A percentile compares a stretch with the other conserved stretches of the same genome.
Evolutionary conservation across 768 basidiomycete genomes (phyloP).

Genomic region (Lentinula sp.): DNA sequence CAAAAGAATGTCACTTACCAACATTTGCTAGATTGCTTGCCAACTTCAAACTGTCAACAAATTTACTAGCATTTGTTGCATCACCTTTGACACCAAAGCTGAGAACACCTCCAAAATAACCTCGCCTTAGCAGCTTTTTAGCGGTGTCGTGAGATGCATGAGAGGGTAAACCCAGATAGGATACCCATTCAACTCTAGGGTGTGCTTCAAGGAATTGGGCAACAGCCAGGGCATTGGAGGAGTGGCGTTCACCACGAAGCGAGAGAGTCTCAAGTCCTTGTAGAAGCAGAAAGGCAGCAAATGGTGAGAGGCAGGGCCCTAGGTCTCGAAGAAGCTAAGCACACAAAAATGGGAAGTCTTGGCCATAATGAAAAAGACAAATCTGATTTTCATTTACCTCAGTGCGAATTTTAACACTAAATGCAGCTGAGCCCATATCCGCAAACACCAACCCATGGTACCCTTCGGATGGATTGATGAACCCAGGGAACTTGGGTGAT

Average conservation of each 20-base stretch:
- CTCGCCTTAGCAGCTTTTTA: conserved; percentile 18
- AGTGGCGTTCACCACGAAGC: conserved; percentile 55
- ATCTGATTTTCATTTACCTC: conserved; percentile 6
- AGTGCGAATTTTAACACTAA: conserved; percentile 44
- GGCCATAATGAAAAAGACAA: neutral
- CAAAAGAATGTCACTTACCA: conserved; percentile 9
- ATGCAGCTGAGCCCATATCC: conserved; percentile 48
- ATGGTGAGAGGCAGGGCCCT: conserved; percentile 45
- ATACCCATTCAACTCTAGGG: conserved; percentile 30
- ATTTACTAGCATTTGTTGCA: conserved; percentile 17
- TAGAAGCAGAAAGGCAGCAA: conserved; percentile 48
- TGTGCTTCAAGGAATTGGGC: conserved; percentile 33
- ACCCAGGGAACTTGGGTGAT: conserved; percentile 47
- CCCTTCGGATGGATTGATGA: conserved; percentile 49
- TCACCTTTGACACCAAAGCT: conserved; percentile 33
- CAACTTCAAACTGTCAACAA: conserved; percentile 34
- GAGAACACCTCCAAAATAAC: conserved; percentile 30
- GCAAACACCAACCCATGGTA: conserved; percentile 50
- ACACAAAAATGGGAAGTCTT: too few relatives aligned
- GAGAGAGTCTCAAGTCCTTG: conserved; percentile 60
- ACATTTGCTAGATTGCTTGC: conserved; percentile 29
- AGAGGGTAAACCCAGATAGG: conserved; percentile 29
- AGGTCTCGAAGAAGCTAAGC: conserved; percentile 48
- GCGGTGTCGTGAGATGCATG: conserved; percentile 30
- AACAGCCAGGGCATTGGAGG: conserved; percentile 48